Base-by-base conservation (phyloP, 352 stramenopile species). In the Phytopythium ostracodes region DNA sequence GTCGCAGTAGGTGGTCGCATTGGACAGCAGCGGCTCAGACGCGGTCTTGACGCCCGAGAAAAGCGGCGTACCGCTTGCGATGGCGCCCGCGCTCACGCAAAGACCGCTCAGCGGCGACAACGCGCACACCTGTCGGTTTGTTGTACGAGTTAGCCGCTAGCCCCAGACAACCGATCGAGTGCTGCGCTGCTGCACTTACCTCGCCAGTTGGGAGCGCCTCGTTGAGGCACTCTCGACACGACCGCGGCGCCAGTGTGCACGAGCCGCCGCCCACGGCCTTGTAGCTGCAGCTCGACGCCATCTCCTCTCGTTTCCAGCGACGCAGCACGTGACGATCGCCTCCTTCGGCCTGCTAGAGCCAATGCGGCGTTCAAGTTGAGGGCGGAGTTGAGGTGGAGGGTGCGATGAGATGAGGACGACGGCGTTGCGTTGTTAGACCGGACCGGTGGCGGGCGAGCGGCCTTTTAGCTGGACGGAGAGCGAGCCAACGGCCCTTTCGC, bases 1-100 rank as follows among this genome's bases (percentile, higher is more conserved):
- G 18, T 29, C 68, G 62, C 71, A 81, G 66, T 81, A 81, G 11
- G 64, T 59, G 59, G 70, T 71, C 33, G 64, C 71, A 59, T 43
- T 57, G 2, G 71, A 68, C 36, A 62, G 64, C 27, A 69, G 71
- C 18, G 54, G 35, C 40, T 47, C n/a, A 12, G 36, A 42, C 24
- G 54, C 54, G 8, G 54, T 40, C n/a, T n/a, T 4, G 3, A 60
- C 36, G 12, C 54, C 54, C 40, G 38, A 52, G 54, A 40, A 52
- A 8, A 40, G 17, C 36, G 54, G 27, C 24, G 29, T n/a, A 36
- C 38, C 40, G 36, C 42, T 60, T 11, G 54, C 29, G 12, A 60
- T 12, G 14, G 54, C 36, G 25, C 24, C 42, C 24, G 54, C 54
- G 24, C 14, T 18, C 22, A 50, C 20, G 27, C 54, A 60, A 14